Percentiles rank a stretch among this genome's conserved stretches.
Conservation (phyloP, 768 basidiomycete species). For the Harrya chromipes region DNA sequence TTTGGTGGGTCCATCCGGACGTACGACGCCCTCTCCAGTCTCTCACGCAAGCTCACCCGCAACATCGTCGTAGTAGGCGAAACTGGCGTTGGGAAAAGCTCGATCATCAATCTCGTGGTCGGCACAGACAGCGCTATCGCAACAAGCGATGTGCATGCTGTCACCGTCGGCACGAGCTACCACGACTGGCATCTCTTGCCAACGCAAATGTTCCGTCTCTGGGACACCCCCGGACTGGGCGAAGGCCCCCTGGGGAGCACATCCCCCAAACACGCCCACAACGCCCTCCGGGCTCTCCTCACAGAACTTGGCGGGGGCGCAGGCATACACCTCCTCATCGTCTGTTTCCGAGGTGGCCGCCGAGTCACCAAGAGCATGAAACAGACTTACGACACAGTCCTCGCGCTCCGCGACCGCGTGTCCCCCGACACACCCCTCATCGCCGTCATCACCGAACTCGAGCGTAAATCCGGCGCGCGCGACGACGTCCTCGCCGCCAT, state of each 20-base stretch:
- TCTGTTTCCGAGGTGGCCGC: constrained; percentile 20
- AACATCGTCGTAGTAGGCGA: constrained; percentile 42
- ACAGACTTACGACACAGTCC: constrained; percentile 17
- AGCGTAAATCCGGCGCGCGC: constrained; percentile 1
- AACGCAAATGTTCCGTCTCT: constrained; percentile 24
- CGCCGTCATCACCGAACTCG: constrained; percentile 21
- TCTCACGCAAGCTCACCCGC: constrained; percentile 16
- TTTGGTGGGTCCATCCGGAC: neutral
- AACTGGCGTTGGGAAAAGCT: constrained; percentile 29
- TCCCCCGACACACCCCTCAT: constrained; percentile 19
- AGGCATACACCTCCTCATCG: constrained; percentile 19
- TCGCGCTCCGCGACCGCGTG: constrained; percentile 15
- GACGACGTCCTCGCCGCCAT: constrained; percentile 16
- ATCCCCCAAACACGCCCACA: constrained; percentile 12
- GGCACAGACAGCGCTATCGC: constrained; percentile 15
- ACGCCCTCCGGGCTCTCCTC: constrained; percentile 21
- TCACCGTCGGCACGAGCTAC: constrained; percentile 20
- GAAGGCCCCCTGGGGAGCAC: constrained; percentile 10
- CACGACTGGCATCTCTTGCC: constrained; percentile 22
- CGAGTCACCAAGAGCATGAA: constrained; percentile 20
- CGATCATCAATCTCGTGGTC: constrained; percentile 16
- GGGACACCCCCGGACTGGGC: constrained; percentile 24
- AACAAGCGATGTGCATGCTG: constrained; percentile 15
- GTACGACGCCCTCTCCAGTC: constrained; percentile 5
- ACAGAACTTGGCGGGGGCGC: constrained; percentile 15